Percentiles rank a stretch among this genome's conserved stretches.
Evolutionary conservation across 805 yeast species (phyloP).

Genomic region (Saccharomycopsis sp.): DNA sequence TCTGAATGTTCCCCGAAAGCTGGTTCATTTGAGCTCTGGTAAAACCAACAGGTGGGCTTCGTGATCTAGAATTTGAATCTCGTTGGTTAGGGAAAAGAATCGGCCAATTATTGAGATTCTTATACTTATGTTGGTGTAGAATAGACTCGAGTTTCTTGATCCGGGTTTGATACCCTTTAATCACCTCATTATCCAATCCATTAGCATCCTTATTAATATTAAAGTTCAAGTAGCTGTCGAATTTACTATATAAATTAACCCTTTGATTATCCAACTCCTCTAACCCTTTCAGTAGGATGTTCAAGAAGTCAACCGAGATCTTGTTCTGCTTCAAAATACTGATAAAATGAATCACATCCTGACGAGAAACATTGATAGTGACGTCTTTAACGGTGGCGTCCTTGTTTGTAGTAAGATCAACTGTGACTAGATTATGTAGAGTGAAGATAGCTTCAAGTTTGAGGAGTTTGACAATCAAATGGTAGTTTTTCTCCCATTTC

Average conservation of each 20-base stretch:
- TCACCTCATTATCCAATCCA: slow-evolving; percentile 30
- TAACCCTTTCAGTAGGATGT: slow-evolving; percentile 34
- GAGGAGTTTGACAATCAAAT: slow-evolving; percentile 37
- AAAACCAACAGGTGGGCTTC: slow-evolving; percentile 9
- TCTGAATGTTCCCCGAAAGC: neutral
- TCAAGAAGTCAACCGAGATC: slow-evolving; percentile 30
- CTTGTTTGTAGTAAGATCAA: slow-evolving; percentile 6
- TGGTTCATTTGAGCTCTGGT: neutral
- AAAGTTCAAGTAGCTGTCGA: slow-evolving; percentile 14
- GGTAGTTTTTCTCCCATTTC: slow-evolving; percentile 61
- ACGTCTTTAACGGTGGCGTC: slow-evolving; percentile 16
- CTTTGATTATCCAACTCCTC: slow-evolving; percentile 27
- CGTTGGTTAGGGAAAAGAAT: slow-evolving; percentile 7
- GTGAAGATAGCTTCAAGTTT: slow-evolving; percentile 17
- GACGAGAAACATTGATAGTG: slow-evolving; percentile 18
- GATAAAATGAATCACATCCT: slow-evolving; percentile 34
- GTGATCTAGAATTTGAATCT: slow-evolving; percentile 8
- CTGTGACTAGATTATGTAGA: slow-evolving; percentile 9
- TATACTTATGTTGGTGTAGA: slow-evolving; percentile 65
- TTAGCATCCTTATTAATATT: slow-evolving; percentile 6
- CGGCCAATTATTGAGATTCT: slow-evolving; percentile 43
- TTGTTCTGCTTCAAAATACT: slow-evolving; percentile 28
- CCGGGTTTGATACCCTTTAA: slow-evolving; percentile 61
- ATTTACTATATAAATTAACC: slow-evolving; percentile 9
- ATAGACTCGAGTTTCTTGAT: slow-evolving; percentile 73